Evolutionary conservation across 176 grass and related monocot species (phyloP).

Genomic region (Raddia guianensis): DNA sequence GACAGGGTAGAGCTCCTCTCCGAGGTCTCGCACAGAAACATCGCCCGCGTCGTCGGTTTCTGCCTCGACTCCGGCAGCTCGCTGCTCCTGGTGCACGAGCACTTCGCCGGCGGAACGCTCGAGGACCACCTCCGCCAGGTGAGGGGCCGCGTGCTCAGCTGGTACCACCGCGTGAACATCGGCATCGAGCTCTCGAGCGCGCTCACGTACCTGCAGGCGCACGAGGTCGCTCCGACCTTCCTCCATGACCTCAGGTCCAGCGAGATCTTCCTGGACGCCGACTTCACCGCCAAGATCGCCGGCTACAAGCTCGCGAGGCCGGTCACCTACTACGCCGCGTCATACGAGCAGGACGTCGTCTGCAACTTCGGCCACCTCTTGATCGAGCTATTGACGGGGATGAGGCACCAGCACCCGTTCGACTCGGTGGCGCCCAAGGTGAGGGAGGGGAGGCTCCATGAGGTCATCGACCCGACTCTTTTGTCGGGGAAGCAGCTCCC

Average conservation of each 20-base stretch:
- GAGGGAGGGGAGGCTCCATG: constrained; percentile 63
- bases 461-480: constrained; percentile 78
- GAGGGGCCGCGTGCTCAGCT: constrained; percentile 59
- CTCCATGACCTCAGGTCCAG: constrained; percentile 70
- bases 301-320: constrained; percentile 59
- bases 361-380: constrained; percentile 77
- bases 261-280: constrained; percentile 69
- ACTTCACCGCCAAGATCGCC: constrained; percentile 71
- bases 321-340: constrained; percentile 36
- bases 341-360: constrained; percentile 57
- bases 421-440: constrained; percentile 71
- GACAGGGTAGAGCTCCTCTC: constrained; percentile 74
- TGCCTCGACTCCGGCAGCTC: constrained; percentile 63
- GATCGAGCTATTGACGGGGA: constrained; percentile 71
- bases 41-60: constrained; percentile 81
- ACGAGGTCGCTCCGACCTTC: constrained; percentile 52
- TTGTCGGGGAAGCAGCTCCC: constrained; percentile 69
- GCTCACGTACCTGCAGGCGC: constrained; percentile 78
- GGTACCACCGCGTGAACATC: constrained; percentile 79
- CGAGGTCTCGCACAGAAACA: constrained; percentile 64
- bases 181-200: constrained; percentile 77
- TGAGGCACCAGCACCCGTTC: constrained; percentile 52
- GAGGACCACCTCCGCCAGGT: constrained; percentile 69
- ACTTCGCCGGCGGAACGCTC: constrained; percentile 72
- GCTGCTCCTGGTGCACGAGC: constrained; percentile 83